phyloP scores from a whole-genome alignment of 1,139 yeast species.

The Nakaseomyces glabratus region DNA sequence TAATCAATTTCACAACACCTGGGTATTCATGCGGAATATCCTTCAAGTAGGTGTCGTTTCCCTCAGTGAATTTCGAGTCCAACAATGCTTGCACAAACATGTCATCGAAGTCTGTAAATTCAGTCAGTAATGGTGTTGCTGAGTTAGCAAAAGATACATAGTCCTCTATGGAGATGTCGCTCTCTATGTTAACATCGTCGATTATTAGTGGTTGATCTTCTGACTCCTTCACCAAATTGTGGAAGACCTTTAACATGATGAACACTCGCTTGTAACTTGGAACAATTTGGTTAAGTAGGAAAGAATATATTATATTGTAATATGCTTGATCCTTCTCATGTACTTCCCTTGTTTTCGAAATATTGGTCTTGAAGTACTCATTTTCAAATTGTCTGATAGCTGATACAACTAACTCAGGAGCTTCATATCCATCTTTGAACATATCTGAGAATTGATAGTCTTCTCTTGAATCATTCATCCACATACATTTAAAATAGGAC shows the following conservation, averaged over 20 bases:
- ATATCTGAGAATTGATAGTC: conserved; percentile 9
- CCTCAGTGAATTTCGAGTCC: conserved; percentile 8
- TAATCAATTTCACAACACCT: conserved; percentile 53
- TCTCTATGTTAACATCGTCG: conserved; percentile 16
- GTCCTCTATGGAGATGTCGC: conserved; percentile 10
- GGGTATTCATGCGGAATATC: conserved; percentile 44
- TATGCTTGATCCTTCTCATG: conserved; percentile 3
- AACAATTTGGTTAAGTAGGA: conserved; percentile 18
- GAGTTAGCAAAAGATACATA: conserved; percentile 13
- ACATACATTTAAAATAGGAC: conserved; percentile 13
- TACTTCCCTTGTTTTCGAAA: not conserved
- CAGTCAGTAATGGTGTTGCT: conserved; percentile 14
- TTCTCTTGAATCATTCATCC: conserved; percentile 9
- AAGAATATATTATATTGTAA: conserved; percentile 11
- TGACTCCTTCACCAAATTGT: conserved; percentile 16
- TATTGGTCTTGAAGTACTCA: not conserved
- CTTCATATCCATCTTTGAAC: conserved; percentile 9
- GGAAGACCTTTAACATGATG: conserved; percentile 23
- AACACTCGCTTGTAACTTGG: conserved; percentile 26
- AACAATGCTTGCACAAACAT: conserved; percentile 13
- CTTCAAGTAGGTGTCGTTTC: conserved; percentile 14
- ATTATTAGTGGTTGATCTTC: conserved; percentile 14
- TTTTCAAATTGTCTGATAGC: conserved; percentile 2
- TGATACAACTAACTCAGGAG: conserved; percentile 1
- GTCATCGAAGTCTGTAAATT: conserved; percentile 12